Evolutionary conservation across 441 rosid species (phyloP), one percentile per base, ranked within the genome.

Genomic region (Erodium trifolium): DNA sequence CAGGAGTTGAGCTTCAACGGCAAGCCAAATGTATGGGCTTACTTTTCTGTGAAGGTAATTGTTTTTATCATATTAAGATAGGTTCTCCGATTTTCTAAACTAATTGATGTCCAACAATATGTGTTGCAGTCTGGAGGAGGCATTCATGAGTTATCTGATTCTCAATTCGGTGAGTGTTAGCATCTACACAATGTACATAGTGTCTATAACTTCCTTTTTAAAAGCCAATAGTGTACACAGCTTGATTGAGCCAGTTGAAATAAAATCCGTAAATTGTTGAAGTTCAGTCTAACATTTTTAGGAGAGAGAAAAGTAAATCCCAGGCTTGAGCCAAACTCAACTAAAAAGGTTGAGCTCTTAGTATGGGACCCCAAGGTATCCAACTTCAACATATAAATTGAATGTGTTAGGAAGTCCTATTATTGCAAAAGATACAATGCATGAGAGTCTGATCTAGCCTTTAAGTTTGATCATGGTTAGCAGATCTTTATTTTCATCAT

Each of bases 21-120:
- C 91, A 96, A 93, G 87, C 99, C 99, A 75, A 96, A 96, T 80
- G 97, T 88, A 80, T 96, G 98, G 99, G 99, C 98, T 53, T 96
- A 96, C 87, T 96, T 93, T 87, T 93, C 98, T 75, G 99, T 93
- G 62, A 96, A 96, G 98, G 99, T 96, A 81, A 62, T 51, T 51
- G 34, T 70, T 39, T 12, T n/a, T 59, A 45, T 43, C 65, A 8
- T 49, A 62, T 60, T 51, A 49, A 6, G 35, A 65, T 12, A 41
- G 64, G 16, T 13, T 62, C 76, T 76, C 69, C n/a, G 31, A 76
- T 34, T 39, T 49, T 70, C 72, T 66, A 51, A 19, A 72, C 55
- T 19, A 68, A 17, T 18, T 37, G 67, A 49, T 76, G 64, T 68
- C 67, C 65, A 16, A 66, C 27, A 53, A 77, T 67, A 43, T 79